Base-by-base conservation (phyloP, 176 grass and related monocot genomes). In the Carex cristatella region DNA sequence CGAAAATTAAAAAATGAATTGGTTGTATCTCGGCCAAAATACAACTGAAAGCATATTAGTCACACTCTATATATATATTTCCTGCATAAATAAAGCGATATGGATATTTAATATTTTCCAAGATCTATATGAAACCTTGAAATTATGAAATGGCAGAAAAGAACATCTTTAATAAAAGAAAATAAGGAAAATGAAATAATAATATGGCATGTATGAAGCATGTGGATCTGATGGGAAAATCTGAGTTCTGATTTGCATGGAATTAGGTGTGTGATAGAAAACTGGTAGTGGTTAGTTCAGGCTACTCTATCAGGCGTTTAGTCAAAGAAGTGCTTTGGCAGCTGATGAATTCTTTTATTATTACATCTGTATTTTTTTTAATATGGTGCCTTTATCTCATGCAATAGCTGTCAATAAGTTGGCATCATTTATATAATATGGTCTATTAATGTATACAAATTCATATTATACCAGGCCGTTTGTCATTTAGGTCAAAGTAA, bases 371-470 rank as follows among this genome's bases (percentile, higher is more conserved):
- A 56, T 56, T 35, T 57, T 54, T 78, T 23, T 27, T 78, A 78
- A 33, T 78, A 27, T 57, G 27, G 74, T 78, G 10, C 13, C 27
- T 79, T 79, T 7, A 37, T 57, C 57, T 15, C 53, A 79, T 79
- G 27, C 12, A 58, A 37, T 79, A 79, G 64, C 85, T 86, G 85
- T 58, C 85, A 44, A 69, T 13, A 80, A 81, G 64, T 86, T 86
- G 85, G 85, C 85, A 81, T 16, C 77, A 70, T 16, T 59, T 86
- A 31, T 86, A 31, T 28, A 80, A 35, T 80, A 65, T 12, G 15
- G 12, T 35, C 0, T n/a, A 82, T 27, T 44, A 7, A 42, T 48
- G 38, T 44, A 82, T 63, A 82, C 27, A 65, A 65, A 81, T 3
- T 68, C 48, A 83, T 54, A 35, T 61, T 65, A 83, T 32, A 18